Percentiles rank a stretch among this genome's conserved stretches.
Evolutionary conservation across 2,329 filamentous ascomycete species (phyloP).

Genomic region (Sclerotinia spermophila): DNA sequence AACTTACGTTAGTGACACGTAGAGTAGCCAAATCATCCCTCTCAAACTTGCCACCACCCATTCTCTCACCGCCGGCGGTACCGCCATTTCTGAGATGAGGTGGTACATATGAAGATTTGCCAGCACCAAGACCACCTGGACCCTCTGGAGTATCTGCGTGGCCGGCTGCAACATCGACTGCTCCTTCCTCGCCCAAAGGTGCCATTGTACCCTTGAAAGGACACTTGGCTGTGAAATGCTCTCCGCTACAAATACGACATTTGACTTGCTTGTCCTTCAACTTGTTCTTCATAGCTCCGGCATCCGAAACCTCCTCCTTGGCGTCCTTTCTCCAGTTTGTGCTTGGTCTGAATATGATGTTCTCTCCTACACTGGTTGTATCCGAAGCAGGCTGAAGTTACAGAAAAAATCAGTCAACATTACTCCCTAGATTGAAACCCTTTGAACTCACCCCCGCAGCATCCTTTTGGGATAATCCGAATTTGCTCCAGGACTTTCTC

Average conservation of each 20-base stretch:
- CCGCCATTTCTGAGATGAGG: slow-evolving; percentile 77
- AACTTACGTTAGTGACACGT: slow-evolving; percentile 91
- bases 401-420: slow-evolving; percentile 9
- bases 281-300: slow-evolving; percentile 72
- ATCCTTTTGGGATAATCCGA: slow-evolving; percentile 86
- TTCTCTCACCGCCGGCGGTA: slow-evolving; percentile 69
- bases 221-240: slow-evolving; percentile 99
- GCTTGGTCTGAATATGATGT: slow-evolving; percentile 93
- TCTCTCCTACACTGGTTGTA: slow-evolving; percentile 57
- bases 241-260: slow-evolving; percentile 96
- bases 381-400: slow-evolving; percentile 20
- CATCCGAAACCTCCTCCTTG: slow-evolving; percentile 75
- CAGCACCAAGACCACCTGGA: slow-evolving; percentile 57
- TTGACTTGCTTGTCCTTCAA: slow-evolving; percentile 99
- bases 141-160: slow-evolving; percentile 45
- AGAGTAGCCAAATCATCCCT: slow-evolving; percentile 94
- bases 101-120: slow-evolving; percentile 86
- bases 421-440: neutral
- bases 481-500: slow-evolving; percentile 89
- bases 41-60: slow-evolving; percentile 85
- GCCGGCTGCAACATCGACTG: slow-evolving; percentile 51
- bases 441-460: slow-evolving; percentile 52
- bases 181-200: slow-evolving; percentile 62
- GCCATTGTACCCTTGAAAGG: slow-evolving; percentile 99
- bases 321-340: slow-evolving; percentile 91